Evolutionary conservation across 2,329 filamentous ascomycete species (phyloP).

Genomic region (Colletotrichum chrysophilum): DNA sequence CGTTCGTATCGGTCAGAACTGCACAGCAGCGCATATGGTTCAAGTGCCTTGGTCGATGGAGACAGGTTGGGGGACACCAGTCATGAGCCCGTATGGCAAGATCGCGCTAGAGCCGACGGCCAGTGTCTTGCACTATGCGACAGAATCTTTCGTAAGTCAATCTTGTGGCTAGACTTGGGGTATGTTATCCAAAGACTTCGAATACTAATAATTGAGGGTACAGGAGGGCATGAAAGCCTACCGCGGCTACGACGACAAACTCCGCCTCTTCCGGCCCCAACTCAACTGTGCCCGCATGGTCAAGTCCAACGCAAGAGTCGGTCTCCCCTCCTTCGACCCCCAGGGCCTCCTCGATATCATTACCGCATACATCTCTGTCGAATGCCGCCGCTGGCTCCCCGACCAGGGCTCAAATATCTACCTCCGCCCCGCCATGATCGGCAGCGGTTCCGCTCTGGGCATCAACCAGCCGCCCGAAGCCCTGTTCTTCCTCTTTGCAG

Average conservation of each 20-base stretch:
- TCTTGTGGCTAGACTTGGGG: no score
- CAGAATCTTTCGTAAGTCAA: conserved; percentile 65
- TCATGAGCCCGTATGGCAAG: conserved; percentile 70
- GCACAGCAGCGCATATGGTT: conserved; percentile 67
- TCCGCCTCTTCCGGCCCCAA: conserved; percentile 70
- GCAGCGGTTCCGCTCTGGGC: conserved; percentile 63
- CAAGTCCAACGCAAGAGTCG: conserved; percentile 58
- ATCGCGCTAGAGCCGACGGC: conserved; percentile 72
- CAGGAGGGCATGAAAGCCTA: conserved; percentile 74
- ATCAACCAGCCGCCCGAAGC: conserved; percentile 69
- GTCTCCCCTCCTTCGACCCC: conserved; percentile 68
- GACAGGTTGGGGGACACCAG: conserved; percentile 68
- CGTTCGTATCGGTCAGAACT: neutral
- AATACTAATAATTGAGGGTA: neutral
- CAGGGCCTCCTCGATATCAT: conserved; percentile 69
- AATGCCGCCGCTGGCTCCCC: conserved; percentile 68
- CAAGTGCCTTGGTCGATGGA: conserved; percentile 65
- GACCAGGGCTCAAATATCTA: conserved; percentile 64
- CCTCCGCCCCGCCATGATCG: conserved; percentile 70
- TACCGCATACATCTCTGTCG: conserved; percentile 58
- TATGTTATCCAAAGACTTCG: no score
- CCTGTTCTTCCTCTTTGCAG: conserved; percentile 66
- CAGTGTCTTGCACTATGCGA: conserved; percentile 75
- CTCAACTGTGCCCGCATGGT: conserved; percentile 64
- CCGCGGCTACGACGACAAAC: conserved; percentile 68